Conservation (phyloP, 1,284 basidiomycete species). For the Tilletia setariae region DNA sequence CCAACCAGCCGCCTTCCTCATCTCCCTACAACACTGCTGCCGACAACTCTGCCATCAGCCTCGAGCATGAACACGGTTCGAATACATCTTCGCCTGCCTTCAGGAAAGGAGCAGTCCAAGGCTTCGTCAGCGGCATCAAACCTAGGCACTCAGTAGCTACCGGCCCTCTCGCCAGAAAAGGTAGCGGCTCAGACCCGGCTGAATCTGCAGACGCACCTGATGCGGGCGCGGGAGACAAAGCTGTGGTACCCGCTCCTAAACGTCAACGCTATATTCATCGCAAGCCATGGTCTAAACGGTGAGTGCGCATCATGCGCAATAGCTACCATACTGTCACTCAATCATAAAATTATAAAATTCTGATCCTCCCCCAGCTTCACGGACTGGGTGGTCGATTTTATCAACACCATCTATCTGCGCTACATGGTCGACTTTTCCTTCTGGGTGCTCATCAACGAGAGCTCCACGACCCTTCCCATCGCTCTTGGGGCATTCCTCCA, state of each 20-base stretch:
- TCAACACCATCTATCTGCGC: slow-evolving; percentile 9
- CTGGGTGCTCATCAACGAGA: neutral
- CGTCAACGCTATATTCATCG: too few species aligned
- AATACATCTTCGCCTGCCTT: slow-evolving; percentile 1
- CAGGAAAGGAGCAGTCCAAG: neutral
- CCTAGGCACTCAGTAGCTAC: neutral
- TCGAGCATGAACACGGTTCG: neutral
- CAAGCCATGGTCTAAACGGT: too few species aligned
- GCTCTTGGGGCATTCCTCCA: slow-evolving; percentile 12
- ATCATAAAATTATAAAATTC: too few species aligned
- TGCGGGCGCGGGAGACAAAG: too few species aligned
- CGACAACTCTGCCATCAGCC: slow-evolving; percentile 4
- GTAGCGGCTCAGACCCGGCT: too few species aligned
- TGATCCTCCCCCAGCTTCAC: neutral
- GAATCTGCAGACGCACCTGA: too few species aligned
- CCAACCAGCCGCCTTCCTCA: neutral
- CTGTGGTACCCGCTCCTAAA: neutral
- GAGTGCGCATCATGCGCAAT: too few species aligned
- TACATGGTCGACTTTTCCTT: slow-evolving; percentile 14
- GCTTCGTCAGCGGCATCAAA: slow-evolving; percentile 6
- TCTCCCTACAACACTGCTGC: slow-evolving; percentile 10
- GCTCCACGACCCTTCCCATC: slow-evolving; percentile 9
- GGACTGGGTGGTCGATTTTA: neutral
- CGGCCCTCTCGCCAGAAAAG: too few species aligned
- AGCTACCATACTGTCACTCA: too few species aligned